These are phyloP conservation scores for Arachnomyces sp. DNA, from an alignment of 2,329 filamentous ascomycete genomes.

Conservation along the genomic window DNA sequence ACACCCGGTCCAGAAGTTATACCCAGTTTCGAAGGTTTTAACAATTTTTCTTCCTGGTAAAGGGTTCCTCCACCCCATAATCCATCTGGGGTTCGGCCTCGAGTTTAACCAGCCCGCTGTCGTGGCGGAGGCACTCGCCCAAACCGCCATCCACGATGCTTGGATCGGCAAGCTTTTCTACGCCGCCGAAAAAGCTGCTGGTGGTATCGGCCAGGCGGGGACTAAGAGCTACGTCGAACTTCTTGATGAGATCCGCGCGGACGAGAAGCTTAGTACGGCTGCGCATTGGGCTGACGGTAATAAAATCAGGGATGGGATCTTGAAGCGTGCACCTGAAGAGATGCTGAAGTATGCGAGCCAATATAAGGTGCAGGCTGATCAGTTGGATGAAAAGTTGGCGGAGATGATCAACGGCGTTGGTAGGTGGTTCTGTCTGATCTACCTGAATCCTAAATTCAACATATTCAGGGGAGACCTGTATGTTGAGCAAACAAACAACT, in stretches of 20 bases:
- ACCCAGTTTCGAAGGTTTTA: not conserved
- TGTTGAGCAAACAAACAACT: conserved; percentile 27
- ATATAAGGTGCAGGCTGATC: conserved; percentile 48
- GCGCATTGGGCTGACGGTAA: conserved; percentile 48
- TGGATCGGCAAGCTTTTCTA: conserved; percentile 48
- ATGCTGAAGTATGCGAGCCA: conserved; percentile 54
- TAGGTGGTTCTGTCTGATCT: conserved; percentile 20
- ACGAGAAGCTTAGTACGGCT: conserved; percentile 50
- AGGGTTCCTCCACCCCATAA: conserved; percentile 69
- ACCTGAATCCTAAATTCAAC: not conserved
- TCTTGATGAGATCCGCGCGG: conserved; percentile 49
- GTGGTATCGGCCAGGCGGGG: conserved; percentile 21
- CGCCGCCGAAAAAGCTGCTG: conserved; percentile 26
- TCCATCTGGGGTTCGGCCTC: conserved; percentile 76
- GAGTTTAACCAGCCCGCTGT: conserved; percentile 77
- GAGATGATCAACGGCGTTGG: conserved; percentile 63
- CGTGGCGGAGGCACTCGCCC: conserved; percentile 69
- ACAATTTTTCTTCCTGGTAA: conserved; percentile 9
- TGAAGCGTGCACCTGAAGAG: conserved; percentile 54
- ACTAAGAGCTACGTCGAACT: conserved; percentile 43
- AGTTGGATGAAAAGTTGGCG: conserved; percentile 49
- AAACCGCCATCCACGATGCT: conserved; percentile 60
- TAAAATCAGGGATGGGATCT: conserved; percentile 60
- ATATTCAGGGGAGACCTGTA: conserved; percentile 33
- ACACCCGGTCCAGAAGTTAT: not conserved